These are phyloP conservation scores for Fusarium sterilihyphosum DNA, from an alignment of 2,329 filamentous ascomycete genomes.

Conservation along the genomic window DNA sequence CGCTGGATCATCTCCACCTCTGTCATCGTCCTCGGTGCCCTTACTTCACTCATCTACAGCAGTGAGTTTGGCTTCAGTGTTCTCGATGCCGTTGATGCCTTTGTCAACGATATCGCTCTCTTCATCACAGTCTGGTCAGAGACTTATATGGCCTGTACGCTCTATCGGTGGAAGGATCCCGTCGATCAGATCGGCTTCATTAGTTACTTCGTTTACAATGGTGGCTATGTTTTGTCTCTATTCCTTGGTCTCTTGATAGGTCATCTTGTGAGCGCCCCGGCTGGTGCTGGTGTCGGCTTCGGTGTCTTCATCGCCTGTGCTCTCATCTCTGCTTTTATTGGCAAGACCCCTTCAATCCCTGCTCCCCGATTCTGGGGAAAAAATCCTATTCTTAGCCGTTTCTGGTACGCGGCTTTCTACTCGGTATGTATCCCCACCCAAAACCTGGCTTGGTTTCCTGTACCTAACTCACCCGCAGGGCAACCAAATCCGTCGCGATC, in stretches of 20 bases:
- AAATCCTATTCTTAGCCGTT: conserved; percentile 50
- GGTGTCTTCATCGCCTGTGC: conserved; percentile 56
- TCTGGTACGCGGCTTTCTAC: conserved; percentile 64
- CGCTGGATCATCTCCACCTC: conserved; percentile 54
- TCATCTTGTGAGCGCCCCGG: conserved; percentile 52
- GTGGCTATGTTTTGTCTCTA: conserved; percentile 59
- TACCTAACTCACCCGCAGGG: conserved; percentile 46
- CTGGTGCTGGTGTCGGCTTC: conserved; percentile 59
- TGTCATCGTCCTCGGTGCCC: conserved; percentile 56
- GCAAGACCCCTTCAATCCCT: conserved; percentile 50
- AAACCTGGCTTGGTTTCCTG: no score
- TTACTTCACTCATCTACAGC: conserved; percentile 63
- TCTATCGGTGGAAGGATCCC: conserved; percentile 60
- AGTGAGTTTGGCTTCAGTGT: conserved; percentile 64
- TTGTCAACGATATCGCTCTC: conserved; percentile 62
- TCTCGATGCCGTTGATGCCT: conserved; percentile 62
- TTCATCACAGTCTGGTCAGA: conserved; percentile 63
- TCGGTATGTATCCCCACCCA: conserved; percentile 52
- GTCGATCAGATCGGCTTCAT: conserved; percentile 52
- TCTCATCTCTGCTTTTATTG: conserved; percentile 48
- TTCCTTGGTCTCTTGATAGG: conserved; percentile 59
- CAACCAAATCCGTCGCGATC: conserved; percentile 61
- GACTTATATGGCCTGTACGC: conserved; percentile 59
- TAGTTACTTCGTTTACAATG: conserved; percentile 55
- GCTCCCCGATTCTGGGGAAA: conserved; percentile 56